phyloP scores from a whole-genome alignment of 2,329 filamentous ascomycete genomes.

The Neopestalotiopsis sp. region DNA sequence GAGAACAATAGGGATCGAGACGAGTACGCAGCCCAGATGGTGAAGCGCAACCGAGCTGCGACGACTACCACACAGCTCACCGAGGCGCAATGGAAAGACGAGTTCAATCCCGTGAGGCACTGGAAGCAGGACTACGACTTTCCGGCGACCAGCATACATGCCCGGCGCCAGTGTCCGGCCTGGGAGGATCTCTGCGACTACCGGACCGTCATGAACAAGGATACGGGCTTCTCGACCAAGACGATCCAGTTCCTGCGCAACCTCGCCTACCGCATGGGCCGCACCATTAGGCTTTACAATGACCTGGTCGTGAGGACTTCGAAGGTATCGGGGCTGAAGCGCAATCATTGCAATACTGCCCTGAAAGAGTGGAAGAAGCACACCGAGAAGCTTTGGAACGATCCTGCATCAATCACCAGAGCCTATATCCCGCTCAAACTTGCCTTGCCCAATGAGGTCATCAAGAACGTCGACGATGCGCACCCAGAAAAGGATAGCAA shows the following conservation, averaged over 20 bases:
- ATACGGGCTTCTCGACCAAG: conserved; percentile 27
- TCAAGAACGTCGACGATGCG: neutral
- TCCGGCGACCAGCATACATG: conserved; percentile 6
- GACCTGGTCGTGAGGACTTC: conserved; percentile 26
- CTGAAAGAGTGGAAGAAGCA: neutral
- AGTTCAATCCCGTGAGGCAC: neutral
- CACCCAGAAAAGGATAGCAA: conserved; percentile 30
- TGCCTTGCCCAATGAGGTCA: neutral
- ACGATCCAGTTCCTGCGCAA: conserved; percentile 37
- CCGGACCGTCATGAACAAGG: conserved; percentile 24
- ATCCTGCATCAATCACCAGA: neutral
- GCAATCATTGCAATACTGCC: neutral
- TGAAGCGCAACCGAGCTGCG: neutral
- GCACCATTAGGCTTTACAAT: conserved; percentile 34
- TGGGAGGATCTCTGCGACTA: conserved; percentile 32
- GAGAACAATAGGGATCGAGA: conserved; percentile 7
- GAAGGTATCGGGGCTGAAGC: conserved; percentile 6
- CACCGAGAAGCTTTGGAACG: neutral
- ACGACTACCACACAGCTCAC: neutral
- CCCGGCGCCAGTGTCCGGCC: conserved; percentile 25
- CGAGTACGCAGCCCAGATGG: conserved; percentile 11
- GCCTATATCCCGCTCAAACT: neutral
- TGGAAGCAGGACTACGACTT: neutral
- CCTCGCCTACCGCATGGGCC: conserved; percentile 45
- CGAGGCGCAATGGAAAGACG: neutral